Base-by-base conservation (phyloP, 2,329 filamentous ascomycete genomes). In the Exophiala xenobiotica region DNA sequence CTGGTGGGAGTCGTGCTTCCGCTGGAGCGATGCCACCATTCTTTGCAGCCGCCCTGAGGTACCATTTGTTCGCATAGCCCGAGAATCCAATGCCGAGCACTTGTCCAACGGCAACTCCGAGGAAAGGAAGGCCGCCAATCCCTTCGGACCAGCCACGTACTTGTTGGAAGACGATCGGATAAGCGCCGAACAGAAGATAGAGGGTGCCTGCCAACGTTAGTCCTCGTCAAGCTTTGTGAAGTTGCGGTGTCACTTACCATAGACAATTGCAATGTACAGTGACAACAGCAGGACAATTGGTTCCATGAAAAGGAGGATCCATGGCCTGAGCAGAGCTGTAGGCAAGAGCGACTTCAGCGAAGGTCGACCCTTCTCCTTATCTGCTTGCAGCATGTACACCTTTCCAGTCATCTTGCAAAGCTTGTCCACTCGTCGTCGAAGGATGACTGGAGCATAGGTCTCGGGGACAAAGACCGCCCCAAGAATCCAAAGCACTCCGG, bases 81-180 rank as follows among this genome's bases (percentile, higher is more conserved):
- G 76, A 75, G 62, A 82, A 84, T 1, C 65, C 60, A 2, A 87
- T 76, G 1, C 81, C 81, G 6, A 72, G 46, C 3, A 83, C 61
- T 75, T 88, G 86, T 48, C 87, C 86, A 22, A 87, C 78, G 6
- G 81, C 78, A 6, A 89, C 79, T 33, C 86, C 86, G 19, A 88
- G 65, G 67, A 89, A 88, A 1, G 86, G 75, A 0, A 87, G 73
- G 16, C 83, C 82, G 29, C 81, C 78, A 24, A 83, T 72, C 26
- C 81, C 81, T 23, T 74, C 65, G 11, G 72, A 76, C 81, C 82
- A 87, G 37, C 79, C 79, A 43, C 82, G 78, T 31, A 72, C 61
- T 54, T 77, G 60, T 61, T 85, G 77, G 67, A 84, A 89, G 24
- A 89, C 83, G 61, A 88, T 82, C 3, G 81, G 80, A 66, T 82